Conservation (phyloP, 169 alveolate genomes). For the Sarcocystis neurona region DNA sequence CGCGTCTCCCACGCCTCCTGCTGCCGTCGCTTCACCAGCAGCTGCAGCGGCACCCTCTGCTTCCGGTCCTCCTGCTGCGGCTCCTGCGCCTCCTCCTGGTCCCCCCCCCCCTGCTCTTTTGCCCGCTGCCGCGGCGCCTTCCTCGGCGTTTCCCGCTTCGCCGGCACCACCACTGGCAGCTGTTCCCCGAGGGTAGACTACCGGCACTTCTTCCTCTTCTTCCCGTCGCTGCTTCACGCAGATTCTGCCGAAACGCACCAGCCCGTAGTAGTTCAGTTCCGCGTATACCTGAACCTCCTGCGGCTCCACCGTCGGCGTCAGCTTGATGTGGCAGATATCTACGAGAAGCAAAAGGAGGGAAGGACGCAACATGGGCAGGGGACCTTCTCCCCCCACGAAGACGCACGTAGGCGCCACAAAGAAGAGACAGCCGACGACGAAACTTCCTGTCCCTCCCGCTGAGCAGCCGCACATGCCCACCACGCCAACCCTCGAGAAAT, state of each 20-base stretch:
- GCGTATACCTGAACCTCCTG: conserved; percentile 69
- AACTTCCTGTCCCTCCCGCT: too few species aligned
- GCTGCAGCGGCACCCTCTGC: not conserved
- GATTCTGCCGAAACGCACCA: conserved; percentile 64
- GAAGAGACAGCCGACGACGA: too few species aligned
- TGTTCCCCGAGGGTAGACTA: not conserved
- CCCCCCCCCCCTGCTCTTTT: not conserved
- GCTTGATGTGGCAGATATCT: conserved; percentile 47
- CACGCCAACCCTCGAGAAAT: too few species aligned
- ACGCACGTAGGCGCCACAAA: too few species aligned
- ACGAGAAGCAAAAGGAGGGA: not conserved
- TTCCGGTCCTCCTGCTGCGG: not conserved
- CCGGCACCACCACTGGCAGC: not conserved
- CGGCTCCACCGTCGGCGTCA: conserved; percentile 55
- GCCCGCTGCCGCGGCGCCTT: not conserved
- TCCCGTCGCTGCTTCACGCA: conserved; percentile 60
- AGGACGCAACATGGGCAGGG: not conserved
- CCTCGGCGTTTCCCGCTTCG: not conserved
- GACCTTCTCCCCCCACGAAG: too few species aligned
- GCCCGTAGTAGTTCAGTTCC: conserved; percentile 66
- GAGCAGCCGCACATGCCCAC: too few species aligned
- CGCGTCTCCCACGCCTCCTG: too few species aligned
- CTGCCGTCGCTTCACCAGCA: too few species aligned
- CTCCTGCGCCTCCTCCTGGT: conserved; percentile 12
- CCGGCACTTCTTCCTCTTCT: conserved; percentile 30